Base-by-base conservation (phyloP, 1,284 basidiomycete genomes). In the Gymnopus androsaceus region DNA sequence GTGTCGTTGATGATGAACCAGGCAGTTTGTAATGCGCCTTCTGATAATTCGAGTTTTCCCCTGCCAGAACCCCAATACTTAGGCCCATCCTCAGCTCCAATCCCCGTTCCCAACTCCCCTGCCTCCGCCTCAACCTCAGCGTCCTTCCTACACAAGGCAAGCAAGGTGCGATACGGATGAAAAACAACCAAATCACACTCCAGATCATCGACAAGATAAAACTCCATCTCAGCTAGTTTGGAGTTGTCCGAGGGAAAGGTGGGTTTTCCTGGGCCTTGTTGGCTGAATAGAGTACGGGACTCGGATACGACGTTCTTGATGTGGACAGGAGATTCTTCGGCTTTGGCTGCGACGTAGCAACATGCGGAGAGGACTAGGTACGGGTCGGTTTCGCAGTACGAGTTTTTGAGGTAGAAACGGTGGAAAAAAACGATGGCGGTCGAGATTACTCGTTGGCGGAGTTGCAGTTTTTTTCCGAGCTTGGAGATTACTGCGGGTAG, bases 181-280 rank as follows among this genome's bases (percentile, higher is more conserved):
- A 94, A 98, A 6, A 98, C 81, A 49, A 90, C 84, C 38, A 99
- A 77, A 72, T 98, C 94, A 66, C 96, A 98, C 70, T 97, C 94
- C 38, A 99, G 83, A 69, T 99, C 96, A 66, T 94, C 94, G 19
- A 99, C 85, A 12, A 99, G 84, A 72, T 98, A 98, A 74, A 98
- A 98, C 71, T 98, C 96, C 95, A 98, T 98, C 71, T 98, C 95
- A 4, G 95, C 96, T 4, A 99, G 76, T 66, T 93, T 94, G n/a
- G 88, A 83, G 63, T 94, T 88, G 67, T 98, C 94, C 0, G 87
- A 82, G 0, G 92, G 86, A 65, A 96, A 94, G 31, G n/a, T n/a
- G n/a, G n/a, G n/a, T n/a, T n/a, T n/a, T n/a, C n/a, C n/a, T n/a
- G n/a, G n/a, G n/a, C n/a, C n/a, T n/a, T n/a, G n/a, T n/a, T 89